Base-by-base conservation (phyloP, 2,329 filamentous ascomycete species). In the Davidsoniella eucalypti region DNA sequence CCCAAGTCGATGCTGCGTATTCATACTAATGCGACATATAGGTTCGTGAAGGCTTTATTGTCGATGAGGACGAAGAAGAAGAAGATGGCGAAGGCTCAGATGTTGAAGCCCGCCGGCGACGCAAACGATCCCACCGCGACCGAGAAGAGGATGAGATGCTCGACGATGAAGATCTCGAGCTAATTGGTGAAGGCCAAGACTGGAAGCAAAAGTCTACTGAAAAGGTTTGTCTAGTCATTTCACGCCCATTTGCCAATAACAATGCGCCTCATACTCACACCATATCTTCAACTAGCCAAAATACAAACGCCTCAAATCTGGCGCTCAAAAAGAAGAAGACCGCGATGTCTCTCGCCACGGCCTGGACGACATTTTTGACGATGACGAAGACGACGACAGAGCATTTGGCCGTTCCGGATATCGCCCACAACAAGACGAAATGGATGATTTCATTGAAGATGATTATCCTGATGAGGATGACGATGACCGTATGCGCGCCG, bases 371-470 rank as follows among this genome's bases (percentile, higher is more conserved):
- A 96, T 98, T 57, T 98, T 98, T 64, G 88, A 86, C 36, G 90
- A 94, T 57, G 90, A 95, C 49, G 90, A 96, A 55, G 79, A 84
- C 16, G 72, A 55, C 50, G 74, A 77, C 5, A 72, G 75, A 38
- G 66, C 71, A 52, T 63, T 64, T 2, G 66, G 65, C 33, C 66
- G 75, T 55, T 65, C 69, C 4, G 69, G 64, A 55, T 75, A 76
- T 54, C 74, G 83, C 52, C 71, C 72, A 36, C 70, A 76, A 54
- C 76, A 76, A 44, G 84, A 93, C 63, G 87, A 94, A 60, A 86
- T 94, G 63, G 87, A 87, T 54, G 88, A 90, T 62, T 98, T 98
- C 65, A 98, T 98, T 60, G 90, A 96, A 62, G 87, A 95, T 58
- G 92, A 96, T 59, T 88, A 87, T 54, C 85, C 87, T 46, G 85